A percentile compares a stretch with the other conserved stretches of the same genome.
phyloP scores from a whole-genome alignment of 768 basidiomycete species.

The Gymnopilus dilepis region DNA sequence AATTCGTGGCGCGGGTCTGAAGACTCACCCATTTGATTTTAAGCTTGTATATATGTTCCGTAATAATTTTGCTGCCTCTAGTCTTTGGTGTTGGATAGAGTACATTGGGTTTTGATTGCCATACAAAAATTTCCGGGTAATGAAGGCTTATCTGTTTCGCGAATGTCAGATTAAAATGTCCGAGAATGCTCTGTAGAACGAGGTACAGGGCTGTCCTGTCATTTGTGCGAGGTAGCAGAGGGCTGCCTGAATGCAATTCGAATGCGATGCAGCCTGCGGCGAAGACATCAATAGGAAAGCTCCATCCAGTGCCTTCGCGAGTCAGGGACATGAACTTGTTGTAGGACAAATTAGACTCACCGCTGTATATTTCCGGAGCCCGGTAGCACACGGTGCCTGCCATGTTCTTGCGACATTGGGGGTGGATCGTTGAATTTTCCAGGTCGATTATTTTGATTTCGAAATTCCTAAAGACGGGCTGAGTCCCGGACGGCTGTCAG shows the following conservation, averaged over 20 bases:
- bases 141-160: too few relatives aligned
- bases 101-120: too few relatives aligned
- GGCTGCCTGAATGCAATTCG: background rate
- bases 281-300: background rate
- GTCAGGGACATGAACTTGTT: background rate
- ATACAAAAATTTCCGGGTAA: too few relatives aligned
- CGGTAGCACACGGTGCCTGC: background rate
- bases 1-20: too few relatives aligned
- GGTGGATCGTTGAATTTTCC: slow-evolving; percentile 1
- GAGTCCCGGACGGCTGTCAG: background rate
- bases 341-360: background rate
- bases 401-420: background rate
- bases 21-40: too few relatives aligned
- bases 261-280: background rate
- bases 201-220: too few relatives aligned
- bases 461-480: background rate
- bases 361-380: slow-evolving; percentile 1
- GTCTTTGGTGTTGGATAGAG: too few relatives aligned
- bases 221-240: too few relatives aligned
- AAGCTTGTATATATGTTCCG: too few relatives aligned
- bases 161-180: too few relatives aligned
- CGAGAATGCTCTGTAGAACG: too few relatives aligned
- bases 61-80: too few relatives aligned
- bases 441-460: slow-evolving; percentile 8
- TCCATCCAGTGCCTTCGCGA: background rate